Evolutionary conservation across 2,329 filamentous ascomycete species (phyloP), one percentile per base, ranked within the genome.

Genomic region (Ceratocystis alfenasii): DNA sequence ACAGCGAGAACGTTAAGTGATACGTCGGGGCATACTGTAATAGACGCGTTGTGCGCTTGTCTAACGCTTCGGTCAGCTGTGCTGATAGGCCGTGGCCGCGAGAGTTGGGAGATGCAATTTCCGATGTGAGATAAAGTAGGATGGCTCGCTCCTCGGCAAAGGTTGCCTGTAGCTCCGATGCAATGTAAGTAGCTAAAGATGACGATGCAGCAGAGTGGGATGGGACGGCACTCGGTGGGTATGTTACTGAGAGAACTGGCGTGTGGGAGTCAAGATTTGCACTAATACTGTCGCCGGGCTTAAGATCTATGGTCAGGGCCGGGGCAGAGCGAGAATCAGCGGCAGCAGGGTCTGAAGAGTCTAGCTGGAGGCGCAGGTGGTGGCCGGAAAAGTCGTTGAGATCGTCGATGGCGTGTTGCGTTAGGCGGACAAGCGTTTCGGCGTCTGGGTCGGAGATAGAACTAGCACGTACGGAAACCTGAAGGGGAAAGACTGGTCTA

Each of bases 1-100:
- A 97, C 2, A 99, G 80, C 0, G 94, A 99, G 73, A 99, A 96
- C 0, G 92, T 96, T 33, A 99, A 79, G 73, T 99, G 94, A 74
- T 97, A 99, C 0, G 90, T 95, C 15, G 92, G 86, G 3, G 94
- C 88, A 74, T 96, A 95, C 73, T 93, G 95, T 72, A 97, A 83
- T 0, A 91, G 90, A 63, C 91, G 83, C 1, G 89, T 94, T 45
- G 89, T 89, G 68, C 91, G 88, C 81, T 80, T 87, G 71, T 76
- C 82, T 70, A 84, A 78, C 0, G 81, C 78, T 50, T 84, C 83
- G 28, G 80, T 77, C 0, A 80, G 76, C 41, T 84, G 79, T 44
- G 80, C 77, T 0, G 78, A 76, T 48, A 83, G 70, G 4, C 77
- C 77, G 67, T 79, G 77, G 2, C 79, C 75, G 67, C 72, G 71